A percentile compares a stretch with the other conserved stretches of the same genome.
phyloP scores from a whole-genome alignment of 73 alveolate species.

The Loxodes magnus region DNA sequence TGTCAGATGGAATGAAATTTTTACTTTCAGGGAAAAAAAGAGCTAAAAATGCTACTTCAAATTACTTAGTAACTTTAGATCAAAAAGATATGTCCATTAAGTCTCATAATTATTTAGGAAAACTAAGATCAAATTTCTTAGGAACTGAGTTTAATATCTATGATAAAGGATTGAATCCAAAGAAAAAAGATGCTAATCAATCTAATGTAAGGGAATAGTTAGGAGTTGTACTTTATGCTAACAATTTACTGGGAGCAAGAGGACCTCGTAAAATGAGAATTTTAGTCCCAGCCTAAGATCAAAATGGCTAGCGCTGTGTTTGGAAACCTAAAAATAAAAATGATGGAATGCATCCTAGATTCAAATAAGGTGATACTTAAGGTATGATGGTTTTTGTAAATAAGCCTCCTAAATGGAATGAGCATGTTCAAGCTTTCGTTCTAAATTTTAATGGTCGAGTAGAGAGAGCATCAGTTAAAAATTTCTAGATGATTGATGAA shows the following conservation, averaged over 20 bases:
- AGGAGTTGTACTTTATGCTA: constrained; percentile 65
- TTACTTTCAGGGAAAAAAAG: constrained; percentile 73
- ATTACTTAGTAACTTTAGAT: constrained; percentile 61
- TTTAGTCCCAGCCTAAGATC: constrained; percentile 47
- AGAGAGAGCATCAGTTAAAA: constrained; percentile 76
- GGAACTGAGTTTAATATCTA: constrained; percentile 76
- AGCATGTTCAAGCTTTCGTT: constrained; percentile 74
- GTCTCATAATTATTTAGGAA: constrained; percentile 53
- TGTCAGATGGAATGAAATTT: constrained; percentile 65
- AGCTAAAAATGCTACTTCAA: constrained; percentile 55
- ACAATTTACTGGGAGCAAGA: constrained; percentile 64
- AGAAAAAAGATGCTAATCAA: constrained; percentile 33
- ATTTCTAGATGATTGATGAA: constrained; percentile 68
- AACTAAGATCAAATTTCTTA: constrained; percentile 73
- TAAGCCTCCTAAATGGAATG: constrained; percentile 85
- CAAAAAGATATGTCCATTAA: constrained; percentile 45
- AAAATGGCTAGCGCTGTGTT: constrained; percentile 14
- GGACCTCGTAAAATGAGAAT: constrained; percentile 88
- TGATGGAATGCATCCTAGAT: constrained; percentile 41
- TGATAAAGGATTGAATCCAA: constrained; percentile 74
- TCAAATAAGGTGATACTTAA: constrained; percentile 30
- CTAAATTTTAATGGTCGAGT: constrained; percentile 79
- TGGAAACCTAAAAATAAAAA: constrained; percentile 43
- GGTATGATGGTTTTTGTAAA: constrained; percentile 43
- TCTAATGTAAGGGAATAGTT: constrained; percentile 40